phyloP scores from a whole-genome alignment of 2,329 filamentous ascomycete species.

The Ceratocystis papillata region DNA sequence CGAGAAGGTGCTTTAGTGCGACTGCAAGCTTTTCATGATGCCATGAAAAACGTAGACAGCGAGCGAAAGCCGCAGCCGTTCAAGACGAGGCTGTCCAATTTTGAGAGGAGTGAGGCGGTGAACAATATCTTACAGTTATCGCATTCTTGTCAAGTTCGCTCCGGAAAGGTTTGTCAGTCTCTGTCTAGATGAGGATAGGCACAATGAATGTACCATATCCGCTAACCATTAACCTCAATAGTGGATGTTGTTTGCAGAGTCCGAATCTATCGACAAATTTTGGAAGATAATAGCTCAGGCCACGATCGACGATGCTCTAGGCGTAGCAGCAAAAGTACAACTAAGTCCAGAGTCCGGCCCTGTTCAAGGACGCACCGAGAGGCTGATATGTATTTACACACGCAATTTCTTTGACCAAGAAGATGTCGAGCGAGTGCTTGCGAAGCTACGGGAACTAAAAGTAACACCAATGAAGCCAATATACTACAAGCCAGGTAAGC shows the following conservation, averaged over 20 bases:
- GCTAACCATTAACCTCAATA: slow-evolving; percentile 29
- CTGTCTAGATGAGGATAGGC: background rate
- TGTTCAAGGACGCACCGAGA: slow-evolving; percentile 34
- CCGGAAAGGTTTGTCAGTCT: slow-evolving; percentile 49
- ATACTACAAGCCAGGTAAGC: slow-evolving; percentile 67
- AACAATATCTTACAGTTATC: slow-evolving; percentile 52
- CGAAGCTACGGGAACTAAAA: slow-evolving; percentile 49
- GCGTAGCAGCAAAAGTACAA: slow-evolving; percentile 58
- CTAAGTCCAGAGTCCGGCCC: slow-evolving; percentile 42
- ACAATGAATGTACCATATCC: background rate
- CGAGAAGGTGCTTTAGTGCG: slow-evolving; percentile 43
- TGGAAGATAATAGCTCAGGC: slow-evolving; percentile 59
- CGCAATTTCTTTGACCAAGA: slow-evolving; percentile 56
- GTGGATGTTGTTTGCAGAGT: slow-evolving; percentile 64
- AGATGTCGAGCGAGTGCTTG: slow-evolving; percentile 59
- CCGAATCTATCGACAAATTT: slow-evolving; percentile 45
- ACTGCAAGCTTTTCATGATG: slow-evolving; percentile 36
- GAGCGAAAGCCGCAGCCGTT: slow-evolving; percentile 31
- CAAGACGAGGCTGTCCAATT: slow-evolving; percentile 39
- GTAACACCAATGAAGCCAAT: slow-evolving; percentile 47
- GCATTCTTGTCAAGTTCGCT: slow-evolving; percentile 44
- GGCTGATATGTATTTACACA: slow-evolving; percentile 70
- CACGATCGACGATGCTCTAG: slow-evolving; percentile 58
- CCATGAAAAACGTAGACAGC: slow-evolving; percentile 40
- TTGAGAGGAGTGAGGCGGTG: slow-evolving; percentile 40